Percentiles rank a stretch among this genome's conserved stretches.
Conservation (phyloP, 306 rosid genomes). For the Astragalus membranaceus region DNA sequence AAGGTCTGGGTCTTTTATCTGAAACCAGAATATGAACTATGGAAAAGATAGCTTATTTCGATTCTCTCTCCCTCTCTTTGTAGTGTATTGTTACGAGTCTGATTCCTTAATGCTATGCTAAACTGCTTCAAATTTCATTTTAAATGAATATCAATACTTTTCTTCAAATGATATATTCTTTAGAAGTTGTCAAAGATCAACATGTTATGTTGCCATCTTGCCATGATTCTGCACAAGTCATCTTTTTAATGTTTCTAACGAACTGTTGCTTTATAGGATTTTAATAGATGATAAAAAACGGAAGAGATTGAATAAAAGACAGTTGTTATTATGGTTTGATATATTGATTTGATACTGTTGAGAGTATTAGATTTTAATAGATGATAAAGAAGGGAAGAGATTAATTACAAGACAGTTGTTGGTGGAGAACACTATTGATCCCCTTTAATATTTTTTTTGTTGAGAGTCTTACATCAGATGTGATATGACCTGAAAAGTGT, state of each 20-base stretch:
- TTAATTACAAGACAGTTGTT: too few relatives aligned
- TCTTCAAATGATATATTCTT: conserved; percentile 8
- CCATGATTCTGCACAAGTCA: not conserved
- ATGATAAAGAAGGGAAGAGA: too few relatives aligned
- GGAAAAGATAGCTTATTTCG: not conserved
- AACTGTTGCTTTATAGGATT: not conserved
- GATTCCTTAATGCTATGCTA: not conserved
- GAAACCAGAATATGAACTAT: not conserved
- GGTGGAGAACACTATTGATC: too few relatives aligned
- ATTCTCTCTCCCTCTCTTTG: not conserved
- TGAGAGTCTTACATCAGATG: too few relatives aligned
- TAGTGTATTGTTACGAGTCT: not conserved
- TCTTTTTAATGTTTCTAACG: not conserved
- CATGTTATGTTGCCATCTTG: not conserved
- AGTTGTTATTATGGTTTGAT: not conserved
- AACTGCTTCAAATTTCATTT: conserved; percentile 9
- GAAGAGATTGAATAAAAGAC: not conserved
- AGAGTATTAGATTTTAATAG: too few relatives aligned
- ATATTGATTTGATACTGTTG: not conserved
- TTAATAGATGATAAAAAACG: not conserved
- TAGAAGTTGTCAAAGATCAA: not conserved
- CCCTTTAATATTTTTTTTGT: too few relatives aligned
- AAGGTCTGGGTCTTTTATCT: conserved; percentile 50
- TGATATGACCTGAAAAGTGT: too few relatives aligned
- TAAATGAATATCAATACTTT: not conserved